These are phyloP conservation scores for Phytophthora brassicae DNA, from an alignment of 352 stramenopile genomes.

Conservation along the genomic window DNA sequence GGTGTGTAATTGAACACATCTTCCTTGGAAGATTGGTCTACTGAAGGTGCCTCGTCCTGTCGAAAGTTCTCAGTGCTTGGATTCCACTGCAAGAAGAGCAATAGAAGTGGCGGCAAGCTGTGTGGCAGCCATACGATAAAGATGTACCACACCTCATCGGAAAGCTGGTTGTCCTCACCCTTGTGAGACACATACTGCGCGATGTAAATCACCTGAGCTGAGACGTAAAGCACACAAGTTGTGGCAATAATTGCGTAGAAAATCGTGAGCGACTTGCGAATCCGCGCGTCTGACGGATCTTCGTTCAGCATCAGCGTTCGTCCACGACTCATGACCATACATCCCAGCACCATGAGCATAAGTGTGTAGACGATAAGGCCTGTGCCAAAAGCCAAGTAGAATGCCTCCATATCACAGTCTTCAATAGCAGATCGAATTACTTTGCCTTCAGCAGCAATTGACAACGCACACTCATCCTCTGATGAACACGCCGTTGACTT, in stretches of 20 bases:
- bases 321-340: slow-evolving; percentile 86
- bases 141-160: slow-evolving; percentile 85
- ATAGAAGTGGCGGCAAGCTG: slow-evolving; percentile 64
- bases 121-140: slow-evolving; percentile 88
- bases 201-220: slow-evolving; percentile 87
- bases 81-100: slow-evolving; percentile 88
- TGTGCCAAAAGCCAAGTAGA: slow-evolving; percentile 75
- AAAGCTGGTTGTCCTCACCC: slow-evolving; percentile 63
- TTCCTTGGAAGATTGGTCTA: slow-evolving; percentile 76
- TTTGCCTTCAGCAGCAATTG: slow-evolving; percentile 65
- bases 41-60: slow-evolving; percentile 57
- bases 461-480: slow-evolving; percentile 50
- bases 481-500: slow-evolving; percentile 60
- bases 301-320: slow-evolving; percentile 87
- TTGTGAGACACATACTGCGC: slow-evolving; percentile 76
- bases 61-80: slow-evolving; percentile 71
- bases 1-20: slow-evolving; percentile 86
- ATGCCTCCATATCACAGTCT: slow-evolving; percentile 76
- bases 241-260: slow-evolving; percentile 89
- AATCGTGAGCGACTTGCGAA: slow-evolving; percentile 84
- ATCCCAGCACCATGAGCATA: slow-evolving; percentile 83
- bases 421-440: slow-evolving; percentile 71
- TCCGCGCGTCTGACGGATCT: slow-evolving; percentile 77
- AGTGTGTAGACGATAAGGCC: slow-evolving; percentile 86
- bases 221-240: slow-evolving; percentile 86